Percentiles rank a stretch among this genome's conserved stretches.
Evolutionary conservation across 805 yeast genomes (phyloP).

Genomic region (Yamadazyma kitorensis): DNA sequence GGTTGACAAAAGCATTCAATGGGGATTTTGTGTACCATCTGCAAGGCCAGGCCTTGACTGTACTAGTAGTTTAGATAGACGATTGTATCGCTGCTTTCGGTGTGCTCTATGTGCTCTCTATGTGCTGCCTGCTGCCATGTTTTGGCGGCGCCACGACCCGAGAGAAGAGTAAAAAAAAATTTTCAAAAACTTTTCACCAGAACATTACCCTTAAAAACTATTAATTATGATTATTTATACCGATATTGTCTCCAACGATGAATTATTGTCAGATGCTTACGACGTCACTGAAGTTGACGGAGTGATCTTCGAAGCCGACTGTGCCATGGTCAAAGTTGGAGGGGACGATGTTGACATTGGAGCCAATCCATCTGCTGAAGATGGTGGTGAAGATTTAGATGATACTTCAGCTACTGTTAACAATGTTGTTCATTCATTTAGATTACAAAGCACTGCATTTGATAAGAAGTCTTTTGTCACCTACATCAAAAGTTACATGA

Average conservation of each 20-base stretch:
- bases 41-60: too few relatives aligned
- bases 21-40: conserved; percentile 2
- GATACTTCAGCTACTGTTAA: conserved; percentile 88
- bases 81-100: too few relatives aligned
- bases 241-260: conserved; percentile 93
- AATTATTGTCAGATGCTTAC: conserved; percentile 96
- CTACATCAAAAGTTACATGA: conserved; percentile 99
- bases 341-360: conserved; percentile 97
- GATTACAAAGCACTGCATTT: conserved; percentile 91
- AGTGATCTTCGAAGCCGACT: conserved; percentile 95
- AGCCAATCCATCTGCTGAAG: conserved; percentile 99
- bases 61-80: too few relatives aligned
- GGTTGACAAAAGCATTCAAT: conserved; percentile 63
- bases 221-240: conserved; percentile 40
- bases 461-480: conserved; percentile 97
- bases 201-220: too few relatives aligned
- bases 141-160: conserved; percentile 1
- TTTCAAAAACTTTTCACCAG: conserved; percentile 10
- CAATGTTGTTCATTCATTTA: conserved; percentile 98
- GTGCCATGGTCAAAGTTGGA: conserved; percentile 84
- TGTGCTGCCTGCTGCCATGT: too few relatives aligned
- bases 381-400: conserved; percentile 76
- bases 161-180: conserved; percentile 11
- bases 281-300: conserved; percentile 82
- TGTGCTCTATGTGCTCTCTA: too few relatives aligned